These are phyloP conservation scores for Pleurotus tuber-regium DNA, from an alignment of 768 basidiomycete genomes.

Conservation along the genomic window DNA sequence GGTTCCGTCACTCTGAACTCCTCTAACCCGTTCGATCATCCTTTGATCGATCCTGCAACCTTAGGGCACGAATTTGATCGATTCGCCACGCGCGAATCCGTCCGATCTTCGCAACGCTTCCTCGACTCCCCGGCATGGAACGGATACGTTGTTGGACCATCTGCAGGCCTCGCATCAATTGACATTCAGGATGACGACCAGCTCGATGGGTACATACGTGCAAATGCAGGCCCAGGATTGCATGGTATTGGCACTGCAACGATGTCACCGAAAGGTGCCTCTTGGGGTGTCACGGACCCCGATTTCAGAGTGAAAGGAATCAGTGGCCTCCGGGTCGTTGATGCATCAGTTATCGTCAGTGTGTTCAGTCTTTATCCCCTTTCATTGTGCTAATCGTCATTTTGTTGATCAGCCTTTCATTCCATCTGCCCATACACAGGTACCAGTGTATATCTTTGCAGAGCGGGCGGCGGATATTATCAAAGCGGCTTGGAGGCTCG, in stretches of 20 bases:
- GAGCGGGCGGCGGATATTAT: no score
- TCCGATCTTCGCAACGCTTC: conserved; percentile 22
- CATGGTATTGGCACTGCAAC: conserved; percentile 23
- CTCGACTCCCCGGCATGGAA: conserved; percentile 18
- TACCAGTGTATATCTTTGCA: conserved; percentile 19
- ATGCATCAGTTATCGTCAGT: conserved; percentile 28
- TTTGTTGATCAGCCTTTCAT: conserved; percentile 17
- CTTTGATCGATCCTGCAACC: conserved; percentile 50
- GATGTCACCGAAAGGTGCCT: conserved; percentile 24
- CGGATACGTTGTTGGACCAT: conserved; percentile 16
- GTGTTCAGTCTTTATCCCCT: neutral
- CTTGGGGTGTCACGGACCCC: conserved; percentile 29
- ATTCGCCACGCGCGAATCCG: conserved; percentile 21
- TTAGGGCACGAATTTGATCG: conserved; percentile 31
- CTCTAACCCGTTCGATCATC: conserved; percentile 41
- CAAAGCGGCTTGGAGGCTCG: no score
- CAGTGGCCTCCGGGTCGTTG: conserved; percentile 28
- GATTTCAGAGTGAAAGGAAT: conserved; percentile 28
- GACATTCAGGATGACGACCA: conserved; percentile 7
- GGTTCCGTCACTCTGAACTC: conserved; percentile 39
- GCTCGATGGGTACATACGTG: conserved; percentile 14
- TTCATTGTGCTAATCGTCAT: neutral
- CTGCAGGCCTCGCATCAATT: conserved; percentile 6
- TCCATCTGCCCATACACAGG: conserved; percentile 19
- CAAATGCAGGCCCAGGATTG: conserved; percentile 13